A percentile compares a stretch with the other conserved stretches of the same genome.
Evolutionary conservation across 2,329 filamentous ascomycete genomes (phyloP).

Genomic region (Niveomyces coronatus): DNA sequence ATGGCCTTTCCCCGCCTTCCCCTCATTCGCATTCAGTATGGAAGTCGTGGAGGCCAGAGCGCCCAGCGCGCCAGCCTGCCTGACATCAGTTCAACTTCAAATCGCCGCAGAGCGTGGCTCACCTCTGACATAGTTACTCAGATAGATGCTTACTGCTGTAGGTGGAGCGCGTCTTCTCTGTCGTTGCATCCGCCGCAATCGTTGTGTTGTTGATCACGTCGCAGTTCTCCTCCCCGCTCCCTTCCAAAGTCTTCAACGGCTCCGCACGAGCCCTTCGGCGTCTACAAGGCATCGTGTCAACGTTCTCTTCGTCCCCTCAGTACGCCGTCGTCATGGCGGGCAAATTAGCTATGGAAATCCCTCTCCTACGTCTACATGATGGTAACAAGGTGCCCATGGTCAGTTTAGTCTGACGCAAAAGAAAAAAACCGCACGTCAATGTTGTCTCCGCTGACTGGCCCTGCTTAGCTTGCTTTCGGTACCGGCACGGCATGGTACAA

Average conservation of each 20-base stretch:
- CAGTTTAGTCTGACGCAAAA: background rate
- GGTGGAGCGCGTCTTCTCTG: constrained; percentile 1
- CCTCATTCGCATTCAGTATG: background rate
- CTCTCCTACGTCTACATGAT: constrained; percentile 1
- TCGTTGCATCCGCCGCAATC: background rate
- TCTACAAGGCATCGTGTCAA: constrained; percentile 1
- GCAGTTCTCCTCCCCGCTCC: constrained; percentile 1
- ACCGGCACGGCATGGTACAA: constrained; percentile 8
- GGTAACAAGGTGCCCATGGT: constrained; percentile 6
- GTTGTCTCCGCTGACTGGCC: background rate
- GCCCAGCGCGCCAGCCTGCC: constrained; percentile 2
- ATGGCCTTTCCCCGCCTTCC: background rate
- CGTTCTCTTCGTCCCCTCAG: background rate
- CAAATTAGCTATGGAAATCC: constrained; percentile 2
- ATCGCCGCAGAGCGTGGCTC: background rate
- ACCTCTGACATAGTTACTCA: constrained; percentile 1
- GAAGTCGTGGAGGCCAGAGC: background rate
- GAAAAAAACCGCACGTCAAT: background rate
- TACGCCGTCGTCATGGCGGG: background rate
- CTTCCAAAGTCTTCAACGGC: background rate
- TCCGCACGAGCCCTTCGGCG: constrained; percentile 1
- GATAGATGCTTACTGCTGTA: background rate
- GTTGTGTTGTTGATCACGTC: background rate
- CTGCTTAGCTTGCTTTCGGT: constrained; percentile 5
- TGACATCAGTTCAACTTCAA: constrained; percentile 1